Evolutionary conservation across 1,139 yeast species (phyloP).

Genomic region (Saccharomyces hybrid): DNA sequence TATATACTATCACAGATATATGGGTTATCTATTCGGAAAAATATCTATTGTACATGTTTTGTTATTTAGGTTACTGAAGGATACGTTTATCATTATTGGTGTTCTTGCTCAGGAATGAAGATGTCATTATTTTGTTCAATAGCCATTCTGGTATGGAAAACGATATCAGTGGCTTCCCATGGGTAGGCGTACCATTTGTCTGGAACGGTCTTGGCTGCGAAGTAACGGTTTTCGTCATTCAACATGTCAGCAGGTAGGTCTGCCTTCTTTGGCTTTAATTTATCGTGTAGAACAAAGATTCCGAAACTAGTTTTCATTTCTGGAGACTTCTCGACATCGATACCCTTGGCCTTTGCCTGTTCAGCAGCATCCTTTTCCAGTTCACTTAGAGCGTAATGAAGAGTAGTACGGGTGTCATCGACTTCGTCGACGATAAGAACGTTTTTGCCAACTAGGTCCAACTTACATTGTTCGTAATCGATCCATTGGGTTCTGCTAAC

Average conservation of each 20-base stretch:
- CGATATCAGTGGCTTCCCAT: slow-evolving; percentile 92
- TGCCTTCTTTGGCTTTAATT: slow-evolving; percentile 82
- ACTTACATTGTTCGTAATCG: slow-evolving; percentile 48
- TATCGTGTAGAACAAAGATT: slow-evolving; percentile 89
- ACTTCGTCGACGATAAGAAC: slow-evolving; percentile 62
- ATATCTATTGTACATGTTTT: not conserved
- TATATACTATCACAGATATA: not conserved
- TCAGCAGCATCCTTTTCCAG: slow-evolving; percentile 48
- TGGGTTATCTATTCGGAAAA: not conserved
- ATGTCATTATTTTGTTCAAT: slow-evolving; percentile 63
- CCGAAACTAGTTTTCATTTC: slow-evolving; percentile 59
- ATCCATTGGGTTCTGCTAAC: slow-evolving; percentile 63
- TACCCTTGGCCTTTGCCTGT: slow-evolving; percentile 42
- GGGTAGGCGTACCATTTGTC: slow-evolving; percentile 98
- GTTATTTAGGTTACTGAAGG: not conserved
- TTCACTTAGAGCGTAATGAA: slow-evolving; percentile 55
- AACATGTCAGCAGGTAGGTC: slow-evolving; percentile 45
- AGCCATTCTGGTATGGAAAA: slow-evolving; percentile 74
- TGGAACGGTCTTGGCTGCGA: slow-evolving; percentile 86
- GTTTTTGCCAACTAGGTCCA: slow-evolving; percentile 51
- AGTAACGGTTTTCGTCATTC: slow-evolving; percentile 46
- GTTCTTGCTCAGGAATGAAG: slow-evolving; percentile 20
- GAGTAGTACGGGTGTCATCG: slow-evolving; percentile 60
- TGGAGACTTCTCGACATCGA: slow-evolving; percentile 35
- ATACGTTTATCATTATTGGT: not conserved